Base-by-base conservation (phyloP, 345 rosid genomes). In the Gossypium australe region DNA sequence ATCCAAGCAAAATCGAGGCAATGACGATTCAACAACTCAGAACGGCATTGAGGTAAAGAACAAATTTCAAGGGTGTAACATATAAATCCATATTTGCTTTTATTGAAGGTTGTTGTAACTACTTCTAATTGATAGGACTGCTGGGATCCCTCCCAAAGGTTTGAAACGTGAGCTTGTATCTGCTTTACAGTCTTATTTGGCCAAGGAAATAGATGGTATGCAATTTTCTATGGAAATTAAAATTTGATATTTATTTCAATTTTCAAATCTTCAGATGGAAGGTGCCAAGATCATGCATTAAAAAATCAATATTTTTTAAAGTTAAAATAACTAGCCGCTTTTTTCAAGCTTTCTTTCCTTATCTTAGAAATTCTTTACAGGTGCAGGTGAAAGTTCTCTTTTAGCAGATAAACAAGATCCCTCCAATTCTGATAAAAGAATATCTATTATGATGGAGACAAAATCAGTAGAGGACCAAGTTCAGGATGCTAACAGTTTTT, bases 11-110 rank as follows among this genome's bases (percentile, higher is more conserved):
- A 34, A 83, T 90, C 56, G 92, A 88, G 76, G 64, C 71, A 0
- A 86, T 94, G 97, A 92, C 97, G 0, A 88, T 87, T 86, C 93
- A 84, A 82, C 79, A 92, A 75, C 94, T 94, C 65, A 86, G 85
- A 82, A 66, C 87, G 49, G 65, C 77, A 24, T 76, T 92, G 82
- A 90, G 97, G 98, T 87, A 80, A 82, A 77, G 60, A 27, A 74
- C 48, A 67, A 72, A 49, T 58, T 71, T 18, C 70, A 75, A 62
- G 58, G 13, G 29, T 38, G 9, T 69, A 22, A 48, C 24, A 22
- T 65, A 9, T 52, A 17, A 22, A 10, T 20, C 69, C 62, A 12
- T 22, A 49, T 18, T 41, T 66, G 10, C 41, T 9, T 17, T 22
- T 41, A 11, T 62, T 22, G 48, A 11, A 14, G 29, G 11, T 56